Base-by-base conservation (phyloP, 306 rosid genomes). In the Pyrus pyrifolia region DNA sequence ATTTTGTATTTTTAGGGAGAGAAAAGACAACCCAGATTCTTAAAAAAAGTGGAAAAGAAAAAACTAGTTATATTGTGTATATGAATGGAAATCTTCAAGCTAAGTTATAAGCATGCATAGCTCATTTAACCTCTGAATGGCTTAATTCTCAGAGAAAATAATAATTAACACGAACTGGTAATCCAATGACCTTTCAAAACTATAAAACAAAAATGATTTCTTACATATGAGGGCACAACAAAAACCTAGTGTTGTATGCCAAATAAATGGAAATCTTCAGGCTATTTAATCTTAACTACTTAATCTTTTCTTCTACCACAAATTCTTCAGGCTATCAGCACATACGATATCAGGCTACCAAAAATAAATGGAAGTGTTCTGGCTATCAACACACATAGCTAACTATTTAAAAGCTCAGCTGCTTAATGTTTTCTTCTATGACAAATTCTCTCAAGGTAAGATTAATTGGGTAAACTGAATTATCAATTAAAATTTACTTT, bases 401-500 rank as follows among this genome's bases (percentile, higher is more conserved):
- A 31, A 4, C 60, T 42, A 74, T 61, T 6, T 72, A 4, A 53
- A 72, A 72, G 52, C 15, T 12, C 67, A 72, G 22, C 31, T 57
- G 15, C 42, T 27, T 23, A 40, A 33, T 60, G 30, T 18, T 61
- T 58, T 22, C 23, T 19, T 29, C 13, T 38, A 35, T 38, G 15
- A 31, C 14, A 44, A 65, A 68, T 52, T 29, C 27, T 65, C 11
- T 21, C 58, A 11, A 69, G 13, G 21, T 42, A 53, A 65, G 70
- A 67, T n/a, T 5, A 2, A 38, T 38, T 46, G 13, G 23, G 46
- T 44, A 80, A 72, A 81, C 68, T 18, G 77, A 74, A 76, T 57
- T 46, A 68, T 51, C 31, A 64, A 71, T 42, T 44, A 58, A 72
- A 64, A 77, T 27, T 81, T 76, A 92, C 98, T 92, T 95, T 89